Conservation (phyloP, 2,329 filamentous ascomycete species). For the Penicillium polonicum region DNA sequence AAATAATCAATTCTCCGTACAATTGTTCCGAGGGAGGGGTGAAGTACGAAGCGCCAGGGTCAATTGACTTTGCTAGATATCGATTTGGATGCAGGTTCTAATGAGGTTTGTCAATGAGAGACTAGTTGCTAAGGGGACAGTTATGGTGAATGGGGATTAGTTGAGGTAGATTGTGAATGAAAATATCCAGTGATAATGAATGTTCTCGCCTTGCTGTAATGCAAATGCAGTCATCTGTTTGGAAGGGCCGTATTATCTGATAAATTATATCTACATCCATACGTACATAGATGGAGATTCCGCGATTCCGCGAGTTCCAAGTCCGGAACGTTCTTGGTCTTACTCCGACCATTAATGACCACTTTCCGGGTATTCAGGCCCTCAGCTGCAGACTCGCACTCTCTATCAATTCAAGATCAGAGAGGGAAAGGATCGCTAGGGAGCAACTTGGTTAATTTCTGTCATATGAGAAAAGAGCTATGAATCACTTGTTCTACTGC, state of each 20-base stretch:
- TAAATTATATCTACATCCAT: neutral
- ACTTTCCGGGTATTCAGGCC: neutral
- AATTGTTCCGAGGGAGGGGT: neutral
- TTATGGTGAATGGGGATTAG: neutral
- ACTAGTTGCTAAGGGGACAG: neutral
- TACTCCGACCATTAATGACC: no score
- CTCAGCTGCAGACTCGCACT: neutral
- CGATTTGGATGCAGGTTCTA: neutral
- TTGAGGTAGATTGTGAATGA: neutral
- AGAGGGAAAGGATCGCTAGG: neutral
- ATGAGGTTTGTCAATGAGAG: neutral
- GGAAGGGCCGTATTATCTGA: neutral
- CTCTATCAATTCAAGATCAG: neutral
- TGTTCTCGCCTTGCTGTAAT: neutral
- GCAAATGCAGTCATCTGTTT: neutral
- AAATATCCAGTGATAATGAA: neutral
- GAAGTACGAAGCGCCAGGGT: neutral
- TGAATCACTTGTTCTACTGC: no score
- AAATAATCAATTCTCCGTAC: neutral
- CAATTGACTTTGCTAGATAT: neutral
- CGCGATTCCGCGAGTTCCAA: neutral
- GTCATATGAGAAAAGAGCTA: neutral
- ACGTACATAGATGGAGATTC: neutral
- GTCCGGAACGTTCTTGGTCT: neutral
- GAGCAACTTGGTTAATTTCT: neutral